phyloP scores from a whole-genome alignment of 2,329 filamentous ascomycete genomes.

The Pseudocercospora pini-densiflorae region DNA sequence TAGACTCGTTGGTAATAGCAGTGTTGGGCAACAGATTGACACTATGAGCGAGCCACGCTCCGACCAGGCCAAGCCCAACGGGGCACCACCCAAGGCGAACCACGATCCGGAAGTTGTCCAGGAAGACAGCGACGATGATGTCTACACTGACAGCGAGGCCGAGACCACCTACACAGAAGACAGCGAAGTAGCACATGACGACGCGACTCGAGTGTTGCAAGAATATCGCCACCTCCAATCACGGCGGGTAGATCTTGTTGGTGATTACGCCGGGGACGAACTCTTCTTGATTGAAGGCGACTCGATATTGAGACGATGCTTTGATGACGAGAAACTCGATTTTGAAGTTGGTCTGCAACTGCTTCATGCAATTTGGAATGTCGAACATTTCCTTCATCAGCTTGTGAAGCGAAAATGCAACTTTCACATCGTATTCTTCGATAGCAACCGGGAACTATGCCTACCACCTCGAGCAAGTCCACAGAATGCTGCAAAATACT shows the following conservation, averaged over 20 bases:
- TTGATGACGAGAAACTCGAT: constrained; percentile 66
- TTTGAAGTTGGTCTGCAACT: constrained; percentile 72
- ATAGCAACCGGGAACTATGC: constrained; percentile 60
- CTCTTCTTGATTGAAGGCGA: constrained; percentile 76
- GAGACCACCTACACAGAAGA: background rate
- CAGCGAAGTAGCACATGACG: background rate
- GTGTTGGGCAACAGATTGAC: background rate
- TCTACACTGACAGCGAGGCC: constrained; percentile 9
- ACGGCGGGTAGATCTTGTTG: constrained; percentile 66
- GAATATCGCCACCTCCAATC: constrained; percentile 49
- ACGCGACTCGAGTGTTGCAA: constrained; percentile 7
- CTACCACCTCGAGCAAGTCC: constrained; percentile 51
- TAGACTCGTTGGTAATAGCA: background rate
- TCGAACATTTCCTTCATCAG: constrained; percentile 65
- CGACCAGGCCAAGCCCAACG: constrained; percentile 1
- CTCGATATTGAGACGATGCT: constrained; percentile 68
- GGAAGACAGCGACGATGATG: constrained; percentile 5
- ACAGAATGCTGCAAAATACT: constrained; percentile 56
- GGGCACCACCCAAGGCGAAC: background rate
- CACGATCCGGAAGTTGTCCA: background rate
- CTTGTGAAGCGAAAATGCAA: constrained; percentile 68
- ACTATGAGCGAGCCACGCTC: background rate
- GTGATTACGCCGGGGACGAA: constrained; percentile 76
- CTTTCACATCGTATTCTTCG: constrained; percentile 74
- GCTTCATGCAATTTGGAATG: constrained; percentile 70